Evolutionary conservation across 2,329 filamentous ascomycete genomes (phyloP).

Genomic region (Fusarium keratoplasticum): DNA sequence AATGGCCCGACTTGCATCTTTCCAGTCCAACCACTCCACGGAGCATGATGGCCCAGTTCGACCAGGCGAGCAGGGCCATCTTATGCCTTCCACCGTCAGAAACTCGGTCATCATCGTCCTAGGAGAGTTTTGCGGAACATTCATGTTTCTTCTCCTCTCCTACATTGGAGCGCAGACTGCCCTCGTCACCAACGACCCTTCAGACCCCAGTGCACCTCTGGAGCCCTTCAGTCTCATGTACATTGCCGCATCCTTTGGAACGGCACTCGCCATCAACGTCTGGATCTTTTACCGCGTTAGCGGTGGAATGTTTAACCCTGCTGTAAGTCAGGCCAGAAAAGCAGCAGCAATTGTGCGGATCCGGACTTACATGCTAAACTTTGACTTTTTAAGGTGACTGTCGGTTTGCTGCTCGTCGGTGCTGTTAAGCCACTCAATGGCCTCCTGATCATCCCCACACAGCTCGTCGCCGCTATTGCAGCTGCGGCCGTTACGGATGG

Average conservation of each 20-base stretch:
- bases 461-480: slow-evolving; percentile 69
- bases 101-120: slow-evolving; percentile 57
- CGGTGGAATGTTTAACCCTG: slow-evolving; percentile 64
- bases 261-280: slow-evolving; percentile 64
- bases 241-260: slow-evolving; percentile 62
- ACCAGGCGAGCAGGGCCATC: slow-evolving; percentile 5
- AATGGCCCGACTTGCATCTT: slow-evolving; percentile 27
- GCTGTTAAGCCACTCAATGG: slow-evolving; percentile 66
- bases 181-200: slow-evolving; percentile 46
- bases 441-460: slow-evolving; percentile 63
- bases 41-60: slow-evolving; percentile 17
- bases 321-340: slow-evolving; percentile 50
- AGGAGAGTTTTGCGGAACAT: slow-evolving; percentile 65
- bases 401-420: slow-evolving; percentile 70
- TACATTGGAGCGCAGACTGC: slow-evolving; percentile 56
- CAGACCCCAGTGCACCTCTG: slow-evolving; percentile 43
- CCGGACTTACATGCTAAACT: slow-evolving; percentile 3
- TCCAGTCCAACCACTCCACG: slow-evolving; percentile 25
- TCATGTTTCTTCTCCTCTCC: slow-evolving; percentile 62
- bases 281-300: slow-evolving; percentile 69
- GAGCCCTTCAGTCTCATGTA: slow-evolving; percentile 57
- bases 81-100: slow-evolving; percentile 24
- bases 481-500: slow-evolving; percentile 68
- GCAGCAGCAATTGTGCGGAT: background rate
- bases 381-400: slow-evolving; percentile 54